Conservation (phyloP, 306 rosid species). For the Datisca glomerata region DNA sequence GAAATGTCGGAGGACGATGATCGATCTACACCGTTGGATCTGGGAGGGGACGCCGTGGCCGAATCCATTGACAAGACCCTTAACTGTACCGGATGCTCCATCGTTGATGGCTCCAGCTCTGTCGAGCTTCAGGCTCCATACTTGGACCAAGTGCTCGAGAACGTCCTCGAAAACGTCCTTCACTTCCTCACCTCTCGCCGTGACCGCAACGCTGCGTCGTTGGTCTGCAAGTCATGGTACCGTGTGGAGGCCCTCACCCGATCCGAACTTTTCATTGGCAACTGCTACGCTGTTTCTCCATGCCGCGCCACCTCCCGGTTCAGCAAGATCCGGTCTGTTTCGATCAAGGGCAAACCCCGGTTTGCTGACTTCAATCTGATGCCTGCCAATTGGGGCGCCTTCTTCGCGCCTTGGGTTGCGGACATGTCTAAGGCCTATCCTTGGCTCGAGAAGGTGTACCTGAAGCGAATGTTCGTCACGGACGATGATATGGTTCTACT, state of each 20-base stretch:
- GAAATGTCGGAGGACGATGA: conserved; percentile 57
- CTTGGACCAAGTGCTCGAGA: conserved; percentile 77
- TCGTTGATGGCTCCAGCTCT: conserved; percentile 8
- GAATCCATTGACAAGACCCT: conserved; percentile 37
- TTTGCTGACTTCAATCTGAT: conserved; percentile 77
- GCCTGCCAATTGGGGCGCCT: conserved; percentile 72
- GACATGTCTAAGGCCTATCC: conserved; percentile 56
- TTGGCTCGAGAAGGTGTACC: conserved; percentile 60
- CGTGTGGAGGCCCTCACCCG: conserved; percentile 80
- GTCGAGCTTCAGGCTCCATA: not conserved
- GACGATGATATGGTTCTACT: conserved; percentile 41
- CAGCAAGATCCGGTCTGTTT: conserved; percentile 33
- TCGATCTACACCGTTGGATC: conserved; percentile 51
- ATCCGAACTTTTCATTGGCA: conserved; percentile 72
- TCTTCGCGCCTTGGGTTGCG: conserved; percentile 51
- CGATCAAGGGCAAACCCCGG: conserved; percentile 71
- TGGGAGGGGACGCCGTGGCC: conserved; percentile 22
- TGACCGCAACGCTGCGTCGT: conserved; percentile 91
- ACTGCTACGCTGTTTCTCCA: conserved; percentile 63
- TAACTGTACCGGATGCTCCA: conserved; percentile 17
- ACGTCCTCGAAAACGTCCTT: conserved; percentile 87
- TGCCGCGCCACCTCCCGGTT: conserved; percentile 49
- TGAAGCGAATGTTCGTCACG: conserved; percentile 63
- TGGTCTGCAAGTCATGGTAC: conserved; percentile 84
- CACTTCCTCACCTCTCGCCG: conserved; percentile 55